phyloP scores from a whole-genome alignment of 148 eudicot genomes.

The Arbutus unedo region DNA sequence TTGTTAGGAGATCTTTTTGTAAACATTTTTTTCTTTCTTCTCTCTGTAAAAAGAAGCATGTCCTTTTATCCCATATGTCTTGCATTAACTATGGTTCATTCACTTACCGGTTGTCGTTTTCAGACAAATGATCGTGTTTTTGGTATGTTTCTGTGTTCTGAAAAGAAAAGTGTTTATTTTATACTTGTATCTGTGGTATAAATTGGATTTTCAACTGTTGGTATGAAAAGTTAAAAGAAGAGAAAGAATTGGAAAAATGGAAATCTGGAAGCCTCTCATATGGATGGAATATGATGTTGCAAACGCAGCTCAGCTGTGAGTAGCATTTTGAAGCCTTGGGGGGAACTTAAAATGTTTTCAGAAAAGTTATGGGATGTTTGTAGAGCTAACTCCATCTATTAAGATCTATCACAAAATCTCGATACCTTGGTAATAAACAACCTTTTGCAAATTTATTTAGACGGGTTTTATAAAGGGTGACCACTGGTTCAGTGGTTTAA shows the following conservation, averaged over 20 bases:
- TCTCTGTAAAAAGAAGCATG: background rate
- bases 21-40: background rate
- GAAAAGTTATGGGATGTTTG: background rate
- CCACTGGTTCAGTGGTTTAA: background rate
- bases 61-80: background rate
- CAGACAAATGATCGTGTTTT: background rate
- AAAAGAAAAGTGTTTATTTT: background rate
- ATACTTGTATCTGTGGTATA: background rate
- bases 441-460: background rate
- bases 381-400: background rate
- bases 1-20: background rate
- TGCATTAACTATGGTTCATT: background rate
- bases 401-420: background rate
- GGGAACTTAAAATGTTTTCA: background rate
- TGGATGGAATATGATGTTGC: background rate
- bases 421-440: background rate
- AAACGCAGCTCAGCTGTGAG: background rate
- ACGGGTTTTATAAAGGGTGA: background rate
- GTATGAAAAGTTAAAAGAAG: background rate
- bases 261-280: background rate
- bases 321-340: background rate
- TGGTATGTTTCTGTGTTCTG: background rate
- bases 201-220: background rate
- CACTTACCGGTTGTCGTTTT: background rate
- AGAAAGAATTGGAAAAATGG: background rate